Evolutionary conservation across 257 asterid genomes (phyloP).

Genomic region (Solanum rostratum): DNA sequence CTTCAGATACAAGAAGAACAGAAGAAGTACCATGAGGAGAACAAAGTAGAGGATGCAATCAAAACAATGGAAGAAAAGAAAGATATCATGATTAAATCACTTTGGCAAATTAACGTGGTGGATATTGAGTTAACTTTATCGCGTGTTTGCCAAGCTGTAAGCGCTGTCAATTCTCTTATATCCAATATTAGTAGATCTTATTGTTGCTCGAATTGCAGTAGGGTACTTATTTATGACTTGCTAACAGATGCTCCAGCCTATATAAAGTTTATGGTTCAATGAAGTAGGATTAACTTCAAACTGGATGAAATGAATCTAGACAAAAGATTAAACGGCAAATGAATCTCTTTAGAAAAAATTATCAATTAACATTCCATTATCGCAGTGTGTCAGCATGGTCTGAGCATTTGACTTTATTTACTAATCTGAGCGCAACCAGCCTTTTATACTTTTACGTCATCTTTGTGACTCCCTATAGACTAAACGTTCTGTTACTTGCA

Average conservation of each 20-base stretch:
- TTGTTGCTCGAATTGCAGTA: not conserved
- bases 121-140: slow-evolving; percentile 70
- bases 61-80: slow-evolving; percentile 50
- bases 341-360: not conserved
- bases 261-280: not conserved
- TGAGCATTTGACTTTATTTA: not conserved
- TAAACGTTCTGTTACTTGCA: not conserved
- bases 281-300: not conserved
- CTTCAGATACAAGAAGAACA: slow-evolving; percentile 61
- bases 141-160: slow-evolving; percentile 68
- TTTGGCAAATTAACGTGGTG: slow-evolving; percentile 73
- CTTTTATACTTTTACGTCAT: not conserved
- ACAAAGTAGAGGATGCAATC: slow-evolving; percentile 34
- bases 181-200: not conserved
- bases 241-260: not conserved
- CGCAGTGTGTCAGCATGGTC: not conserved
- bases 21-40: slow-evolving; percentile 41
- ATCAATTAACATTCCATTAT: not conserved
- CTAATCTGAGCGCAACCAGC: not conserved
- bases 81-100: slow-evolving; percentile 50
- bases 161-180: slow-evolving; percentile 1
- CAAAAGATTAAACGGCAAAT: not conserved
- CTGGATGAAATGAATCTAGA: not conserved
- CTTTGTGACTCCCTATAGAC: not conserved
- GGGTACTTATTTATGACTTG: not conserved